Percentiles rank a stretch among this genome's conserved stretches.
These are phyloP conservation scores for Lentinula sp. DNA, from an alignment of 768 basidiomycete genomes.

Conservation along the genomic window DNA sequence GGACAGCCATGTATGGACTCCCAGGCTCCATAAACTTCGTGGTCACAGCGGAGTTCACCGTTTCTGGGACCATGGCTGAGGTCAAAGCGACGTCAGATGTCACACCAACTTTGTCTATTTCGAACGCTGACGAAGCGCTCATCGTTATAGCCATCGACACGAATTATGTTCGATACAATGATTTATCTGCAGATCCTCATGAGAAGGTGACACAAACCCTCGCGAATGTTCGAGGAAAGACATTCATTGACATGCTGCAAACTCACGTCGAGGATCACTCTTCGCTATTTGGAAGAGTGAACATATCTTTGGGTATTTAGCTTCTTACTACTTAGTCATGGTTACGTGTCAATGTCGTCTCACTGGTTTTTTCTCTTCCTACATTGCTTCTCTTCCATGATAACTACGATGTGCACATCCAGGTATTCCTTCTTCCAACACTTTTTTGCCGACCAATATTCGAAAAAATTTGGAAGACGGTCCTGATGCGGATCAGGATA, in stretches of 20 bases:
- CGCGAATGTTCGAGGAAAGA: background rate
- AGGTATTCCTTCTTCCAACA: constrained; percentile 3
- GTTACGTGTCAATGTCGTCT: background rate
- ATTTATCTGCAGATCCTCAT: constrained; percentile 6
- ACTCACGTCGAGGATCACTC: constrained; percentile 6
- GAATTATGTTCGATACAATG: constrained; percentile 8
- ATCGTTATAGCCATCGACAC: constrained; percentile 9
- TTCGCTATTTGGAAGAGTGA: constrained; percentile 5
- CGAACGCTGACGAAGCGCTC: constrained; percentile 5
- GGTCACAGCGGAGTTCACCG: background rate
- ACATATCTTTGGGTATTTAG: constrained; percentile 7
- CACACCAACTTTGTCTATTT: background rate
- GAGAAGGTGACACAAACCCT: background rate
- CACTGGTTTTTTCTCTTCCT: background rate
- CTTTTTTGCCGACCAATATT: constrained; percentile 3
- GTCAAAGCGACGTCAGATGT: background rate
- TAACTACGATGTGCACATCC: background rate
- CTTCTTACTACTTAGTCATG: background rate
- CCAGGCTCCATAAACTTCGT: constrained; percentile 7
- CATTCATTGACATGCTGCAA: constrained; percentile 1
- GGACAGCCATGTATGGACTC: constrained; percentile 2
- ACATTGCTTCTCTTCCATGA: background rate
- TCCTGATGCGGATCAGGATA: constrained; percentile 7
- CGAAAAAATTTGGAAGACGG: constrained; percentile 1
- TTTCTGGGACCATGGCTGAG: constrained; percentile 1